Percentiles rank a stretch among this genome's conserved stretches.
Evolutionary conservation across 257 asterid species (phyloP).

Genomic region (Paraleonurus japonicus): DNA sequence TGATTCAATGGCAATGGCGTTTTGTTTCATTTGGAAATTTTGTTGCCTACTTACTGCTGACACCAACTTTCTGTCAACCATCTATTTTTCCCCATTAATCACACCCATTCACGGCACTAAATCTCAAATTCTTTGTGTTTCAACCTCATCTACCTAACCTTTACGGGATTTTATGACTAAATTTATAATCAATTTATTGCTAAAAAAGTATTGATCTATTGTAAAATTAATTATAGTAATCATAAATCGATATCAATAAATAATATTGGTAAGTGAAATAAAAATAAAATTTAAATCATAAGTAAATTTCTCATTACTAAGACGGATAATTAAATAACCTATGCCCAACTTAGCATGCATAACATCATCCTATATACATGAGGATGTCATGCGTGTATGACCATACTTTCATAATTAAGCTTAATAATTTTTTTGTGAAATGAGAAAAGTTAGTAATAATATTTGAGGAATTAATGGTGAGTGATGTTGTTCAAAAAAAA

Average conservation of each 20-base stretch:
- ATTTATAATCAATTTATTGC: too few relatives aligned
- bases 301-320: background rate
- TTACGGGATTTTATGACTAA: background rate
- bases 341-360: background rate
- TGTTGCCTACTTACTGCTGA: background rate
- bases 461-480: too few relatives aligned
- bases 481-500: too few relatives aligned
- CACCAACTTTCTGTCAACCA: background rate
- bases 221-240: too few relatives aligned
- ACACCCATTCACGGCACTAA: background rate
- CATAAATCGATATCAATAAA: too few relatives aligned
- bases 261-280: too few relatives aligned
- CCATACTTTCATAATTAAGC: background rate
- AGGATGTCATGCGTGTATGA: constrained; percentile 8
- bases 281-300: too few relatives aligned
- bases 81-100: background rate
- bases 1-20: constrained; percentile 16
- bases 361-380: constrained; percentile 4
- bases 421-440: background rate
- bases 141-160: background rate
- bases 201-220: too few relatives aligned
- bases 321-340: too few relatives aligned
- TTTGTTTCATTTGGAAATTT: background rate
- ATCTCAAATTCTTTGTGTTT: background rate
- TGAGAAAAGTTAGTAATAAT: background rate